phyloP scores from a whole-genome alignment of 139 green algal genomes.

The Mychonastes homosphaera region DNA sequence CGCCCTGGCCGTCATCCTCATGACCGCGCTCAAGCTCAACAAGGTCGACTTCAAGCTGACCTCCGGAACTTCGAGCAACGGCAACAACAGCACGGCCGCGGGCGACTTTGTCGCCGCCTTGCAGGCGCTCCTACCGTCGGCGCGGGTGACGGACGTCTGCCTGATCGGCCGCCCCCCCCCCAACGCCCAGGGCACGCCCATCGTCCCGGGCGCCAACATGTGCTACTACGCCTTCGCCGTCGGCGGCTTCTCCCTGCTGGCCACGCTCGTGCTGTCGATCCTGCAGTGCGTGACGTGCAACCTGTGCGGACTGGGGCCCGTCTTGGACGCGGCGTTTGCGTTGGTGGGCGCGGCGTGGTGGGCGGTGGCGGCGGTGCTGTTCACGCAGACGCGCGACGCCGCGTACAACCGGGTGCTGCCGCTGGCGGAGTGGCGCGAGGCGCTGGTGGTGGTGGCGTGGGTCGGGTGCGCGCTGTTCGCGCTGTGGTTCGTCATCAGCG shows the following conservation, averaged over 20 bases:
- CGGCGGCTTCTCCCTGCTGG: conserved; percentile 14
- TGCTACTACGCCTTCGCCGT: conserved; percentile 16
- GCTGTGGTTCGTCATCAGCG: neutral
- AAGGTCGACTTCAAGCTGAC: neutral
- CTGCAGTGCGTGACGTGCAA: conserved; percentile 23
- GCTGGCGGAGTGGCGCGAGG: neutral
- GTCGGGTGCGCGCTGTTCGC: conserved; percentile 10
- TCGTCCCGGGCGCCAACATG: conserved; percentile 6
- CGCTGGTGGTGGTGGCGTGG: conserved; percentile 1
- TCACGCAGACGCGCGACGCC: neutral
- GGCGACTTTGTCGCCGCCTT: no score
- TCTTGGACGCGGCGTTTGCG: conserved; percentile 11
- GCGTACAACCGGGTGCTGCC: neutral
- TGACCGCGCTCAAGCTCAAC: conserved; percentile 14
- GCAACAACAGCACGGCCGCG: no score
- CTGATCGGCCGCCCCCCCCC: conserved; percentile 11
- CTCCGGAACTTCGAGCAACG: neutral
- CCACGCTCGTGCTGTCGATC: conserved; percentile 5
- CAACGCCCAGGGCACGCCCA: no score
- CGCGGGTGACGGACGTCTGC: conserved; percentile 6
- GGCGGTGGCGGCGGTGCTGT: conserved; percentile 10
- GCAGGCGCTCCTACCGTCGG: no score
- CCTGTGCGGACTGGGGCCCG: conserved; percentile 11
- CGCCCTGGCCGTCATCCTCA: conserved; percentile 14
- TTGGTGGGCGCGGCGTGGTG: conserved; percentile 9